Conservation (phyloP, 2,329 filamentous ascomycete genomes). For the Phialocephala subalpina region DNA sequence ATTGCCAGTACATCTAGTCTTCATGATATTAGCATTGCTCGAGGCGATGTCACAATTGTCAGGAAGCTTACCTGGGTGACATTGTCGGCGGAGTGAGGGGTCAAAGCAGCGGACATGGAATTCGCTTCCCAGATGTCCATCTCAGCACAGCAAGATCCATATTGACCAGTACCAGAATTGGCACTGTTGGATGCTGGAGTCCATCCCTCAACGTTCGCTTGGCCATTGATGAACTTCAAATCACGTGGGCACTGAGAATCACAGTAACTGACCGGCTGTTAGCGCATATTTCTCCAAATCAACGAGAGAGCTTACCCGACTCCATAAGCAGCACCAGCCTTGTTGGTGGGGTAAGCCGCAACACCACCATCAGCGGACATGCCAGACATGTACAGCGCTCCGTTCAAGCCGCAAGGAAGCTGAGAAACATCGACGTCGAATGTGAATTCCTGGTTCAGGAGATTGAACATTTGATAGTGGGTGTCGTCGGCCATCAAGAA, state of each 20-base stretch:
- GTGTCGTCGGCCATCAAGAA: conserved; percentile 70
- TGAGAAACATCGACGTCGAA: conserved; percentile 77
- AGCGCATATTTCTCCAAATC: too few relatives aligned
- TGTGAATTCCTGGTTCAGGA: conserved; percentile 74
- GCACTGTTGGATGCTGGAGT: conserved; percentile 53
- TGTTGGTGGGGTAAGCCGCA: conserved; percentile 57
- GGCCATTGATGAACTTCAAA: conserved; percentile 60
- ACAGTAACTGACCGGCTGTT: too few relatives aligned
- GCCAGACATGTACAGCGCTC: conserved; percentile 71
- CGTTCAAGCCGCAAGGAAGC: conserved; percentile 75
- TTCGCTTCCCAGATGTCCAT: conserved; percentile 76
- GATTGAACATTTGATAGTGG: conserved; percentile 70
- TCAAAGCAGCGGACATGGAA: conserved; percentile 62
- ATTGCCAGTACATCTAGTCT: conserved; percentile 52
- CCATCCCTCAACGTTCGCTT: conserved; percentile 63
- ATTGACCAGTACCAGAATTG: conserved; percentile 59
- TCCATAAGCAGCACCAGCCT: conserved; percentile 66
- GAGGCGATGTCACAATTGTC: too few relatives aligned
- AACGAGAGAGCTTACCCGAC: too few relatives aligned
- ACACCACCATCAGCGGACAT: conserved; percentile 70
- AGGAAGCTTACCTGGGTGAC: conserved; percentile 34
- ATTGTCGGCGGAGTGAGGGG: conserved; percentile 63
- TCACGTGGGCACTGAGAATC: conserved; percentile 64
- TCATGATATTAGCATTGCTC: too few relatives aligned
- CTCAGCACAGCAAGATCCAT: conserved; percentile 71